A percentile compares a stretch with the other conserved stretches of the same genome.
Conservation (phyloP, 331 rosid genomes). For the Quercus phellos region DNA sequence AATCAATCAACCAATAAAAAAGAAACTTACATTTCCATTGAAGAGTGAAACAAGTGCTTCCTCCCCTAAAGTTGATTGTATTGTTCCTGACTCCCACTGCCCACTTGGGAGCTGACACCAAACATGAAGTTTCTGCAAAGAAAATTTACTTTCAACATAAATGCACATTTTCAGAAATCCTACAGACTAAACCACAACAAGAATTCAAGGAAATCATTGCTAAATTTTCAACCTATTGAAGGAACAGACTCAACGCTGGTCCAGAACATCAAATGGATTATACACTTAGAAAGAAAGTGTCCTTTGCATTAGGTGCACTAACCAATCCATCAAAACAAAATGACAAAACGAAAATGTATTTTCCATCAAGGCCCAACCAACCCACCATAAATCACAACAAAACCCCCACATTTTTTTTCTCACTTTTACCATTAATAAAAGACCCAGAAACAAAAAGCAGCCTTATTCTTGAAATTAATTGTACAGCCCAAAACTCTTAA, state of each 20-base stretch:
- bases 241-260: neutral
- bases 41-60: constrained; percentile 63
- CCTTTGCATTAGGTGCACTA: neutral
- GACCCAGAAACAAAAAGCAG: neutral
- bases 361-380: neutral
- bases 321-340: neutral
- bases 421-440: neutral
- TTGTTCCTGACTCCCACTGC: constrained; percentile 70
- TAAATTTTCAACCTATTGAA: neutral
- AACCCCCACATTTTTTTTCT: neutral
- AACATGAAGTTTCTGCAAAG: constrained; percentile 75
- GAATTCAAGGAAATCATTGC: neutral
- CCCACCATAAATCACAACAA: neutral
- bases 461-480: neutral
- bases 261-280: neutral
- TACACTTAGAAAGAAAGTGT: neutral
- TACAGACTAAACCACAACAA: neutral
- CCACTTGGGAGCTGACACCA: constrained; percentile 80
- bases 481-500: neutral
- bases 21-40: constrained; percentile 55
- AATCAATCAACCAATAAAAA: too few species aligned
- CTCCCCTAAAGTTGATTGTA: constrained; percentile 73
- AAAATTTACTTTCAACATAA: constrained; percentile 21
- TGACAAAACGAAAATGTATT: neutral
- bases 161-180: constrained; percentile 11